Percentiles rank a stretch among this genome's conserved stretches.
These are phyloP conservation scores for Lophiostoma macrostomum DNA, from an alignment of 495 filamentous ascomycete genomes.

Conservation along the genomic window DNA sequence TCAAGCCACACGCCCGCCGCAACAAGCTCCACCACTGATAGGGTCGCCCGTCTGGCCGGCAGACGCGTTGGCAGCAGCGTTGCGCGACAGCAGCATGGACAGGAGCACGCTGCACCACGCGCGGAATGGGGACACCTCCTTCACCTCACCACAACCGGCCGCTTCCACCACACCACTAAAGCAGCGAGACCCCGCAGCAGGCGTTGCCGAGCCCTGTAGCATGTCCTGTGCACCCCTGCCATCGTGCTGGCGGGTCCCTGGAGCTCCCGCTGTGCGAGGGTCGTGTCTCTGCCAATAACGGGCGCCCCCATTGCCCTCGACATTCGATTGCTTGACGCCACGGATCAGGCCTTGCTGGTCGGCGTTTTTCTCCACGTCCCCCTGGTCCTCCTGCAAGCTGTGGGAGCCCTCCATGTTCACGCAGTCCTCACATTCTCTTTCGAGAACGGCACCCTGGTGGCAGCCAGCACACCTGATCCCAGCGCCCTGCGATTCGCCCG, in stretches of 20 bases:
- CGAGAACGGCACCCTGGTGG: slow-evolving; percentile 31
- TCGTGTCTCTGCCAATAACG: slow-evolving; percentile 31
- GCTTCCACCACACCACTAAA: slow-evolving; percentile 22
- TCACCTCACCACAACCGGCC: slow-evolving; percentile 8
- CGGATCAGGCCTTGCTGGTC: slow-evolving; percentile 33
- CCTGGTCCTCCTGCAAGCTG: slow-evolving; percentile 21
- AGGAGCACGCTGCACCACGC: slow-evolving; percentile 17
- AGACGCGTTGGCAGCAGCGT: slow-evolving; percentile 7
- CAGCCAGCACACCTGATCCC: slow-evolving; percentile 27
- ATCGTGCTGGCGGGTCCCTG: slow-evolving; percentile 25
- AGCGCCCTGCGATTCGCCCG: slow-evolving; percentile 28
- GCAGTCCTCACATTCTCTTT: slow-evolving; percentile 33
- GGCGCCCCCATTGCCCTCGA: slow-evolving; percentile 28
- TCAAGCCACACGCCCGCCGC: slow-evolving; percentile 14
- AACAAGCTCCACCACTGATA: slow-evolving; percentile 23
- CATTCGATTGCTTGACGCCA: slow-evolving; percentile 32
- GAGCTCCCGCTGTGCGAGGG: slow-evolving; percentile 30
- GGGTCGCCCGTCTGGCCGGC: slow-evolving; percentile 30
- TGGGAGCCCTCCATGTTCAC: slow-evolving; percentile 21
- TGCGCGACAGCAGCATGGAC: slow-evolving; percentile 15
- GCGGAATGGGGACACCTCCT: slow-evolving; percentile 4
- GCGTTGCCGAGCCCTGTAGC: slow-evolving; percentile 35
- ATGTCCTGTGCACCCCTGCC: too few species aligned
- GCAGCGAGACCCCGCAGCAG: slow-evolving; percentile 35
- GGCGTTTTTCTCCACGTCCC: slow-evolving; percentile 34